Evolutionary conservation across 202 grass and related monocot species (phyloP), one percentile per base, ranked within the genome.

Genomic region (Alloteropsis angusta): DNA sequence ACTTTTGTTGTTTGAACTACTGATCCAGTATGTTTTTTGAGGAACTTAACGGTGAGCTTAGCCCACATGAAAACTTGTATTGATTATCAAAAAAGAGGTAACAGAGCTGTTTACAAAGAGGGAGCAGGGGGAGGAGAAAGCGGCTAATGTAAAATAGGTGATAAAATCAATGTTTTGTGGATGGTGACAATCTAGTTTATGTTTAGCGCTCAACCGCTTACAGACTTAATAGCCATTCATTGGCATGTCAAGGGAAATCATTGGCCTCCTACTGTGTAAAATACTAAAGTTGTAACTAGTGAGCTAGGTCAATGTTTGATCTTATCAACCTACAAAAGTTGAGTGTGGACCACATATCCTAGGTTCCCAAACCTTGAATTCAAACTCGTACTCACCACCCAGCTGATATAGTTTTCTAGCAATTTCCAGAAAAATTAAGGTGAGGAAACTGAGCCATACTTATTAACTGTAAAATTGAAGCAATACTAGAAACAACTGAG

Each of bases 381-480:
- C 53, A 59, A 34, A 39, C 1, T 5, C 18, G 1, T 66, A 54
- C 36, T 41, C 75, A 79, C 35, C 50, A 30, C 35, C 45, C 15
- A 54, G 10, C 21, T 54, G 8, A 46, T 66, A 17, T 26, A 14
- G 26, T 54, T 54, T 53, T 4, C 14, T 0, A 4, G 1, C 34
- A 78, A 5, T 30, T 26, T 43, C 60, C 47, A 78, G 35, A 19
- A 66, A 78, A 65, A 42, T 39, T 4, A 12, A 19, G 19, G 60
- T 6, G 15, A 38, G 0, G 50, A 55, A 78, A 53, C 11, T 42
- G 21, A 68, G 4, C 15, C 69, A 21, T 25, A 8, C 3, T 21
- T 71, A 30, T 76, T 54, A 61, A 44, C 75, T 48, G 52, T 39
- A 63, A 75, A 23, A 62, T 39, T 39, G 25, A 79, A 71, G 36